These are phyloP conservation scores for Globisporangium echinulatum DNA, from an alignment of 352 stramenopile genomes.

Conservation along the genomic window DNA sequence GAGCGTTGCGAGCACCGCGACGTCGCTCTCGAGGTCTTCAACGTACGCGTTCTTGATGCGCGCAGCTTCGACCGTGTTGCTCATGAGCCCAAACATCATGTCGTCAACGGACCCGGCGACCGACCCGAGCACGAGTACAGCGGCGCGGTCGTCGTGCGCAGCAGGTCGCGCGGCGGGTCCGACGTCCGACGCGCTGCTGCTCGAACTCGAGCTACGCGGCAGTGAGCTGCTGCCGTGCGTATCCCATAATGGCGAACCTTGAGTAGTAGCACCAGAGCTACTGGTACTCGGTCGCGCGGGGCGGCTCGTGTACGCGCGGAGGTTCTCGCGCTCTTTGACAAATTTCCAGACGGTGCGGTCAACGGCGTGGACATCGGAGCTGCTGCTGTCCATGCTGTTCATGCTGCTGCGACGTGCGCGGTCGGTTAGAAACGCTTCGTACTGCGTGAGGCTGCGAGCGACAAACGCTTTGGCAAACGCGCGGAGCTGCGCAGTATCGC, in stretches of 20 bases:
- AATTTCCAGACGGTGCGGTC: constrained; percentile 3
- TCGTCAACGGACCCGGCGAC: constrained; percentile 29
- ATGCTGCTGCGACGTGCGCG: background rate
- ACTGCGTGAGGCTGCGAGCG: background rate
- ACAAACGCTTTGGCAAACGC: background rate
- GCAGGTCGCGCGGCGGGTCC: too few relatives aligned
- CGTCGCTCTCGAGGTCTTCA: constrained; percentile 31
- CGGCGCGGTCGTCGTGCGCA: constrained; percentile 10
- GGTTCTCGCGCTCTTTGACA: constrained; percentile 1
- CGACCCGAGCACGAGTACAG: constrained; percentile 23
- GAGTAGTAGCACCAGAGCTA: background rate
- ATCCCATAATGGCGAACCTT: background rate
- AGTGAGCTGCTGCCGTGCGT: background rate
- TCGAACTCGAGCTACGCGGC: background rate
- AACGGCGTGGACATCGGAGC: background rate
- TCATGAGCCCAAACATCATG: constrained; percentile 34
- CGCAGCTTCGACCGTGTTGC: constrained; percentile 22
- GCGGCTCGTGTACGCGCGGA: constrained; percentile 4
- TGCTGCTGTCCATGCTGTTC: background rate
- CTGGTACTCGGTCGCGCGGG: background rate
- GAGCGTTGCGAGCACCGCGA: constrained; percentile 39
- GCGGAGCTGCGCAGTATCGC: constrained; percentile 2
- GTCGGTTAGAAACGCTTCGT: constrained; percentile 1
- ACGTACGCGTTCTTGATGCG: constrained; percentile 38
- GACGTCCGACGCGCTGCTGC: background rate